A percentile compares a stretch with the other conserved stretches of the same genome.
Evolutionary conservation across 148 eudicot species (phyloP).

Genomic region (Fallopia convolvulus): DNA sequence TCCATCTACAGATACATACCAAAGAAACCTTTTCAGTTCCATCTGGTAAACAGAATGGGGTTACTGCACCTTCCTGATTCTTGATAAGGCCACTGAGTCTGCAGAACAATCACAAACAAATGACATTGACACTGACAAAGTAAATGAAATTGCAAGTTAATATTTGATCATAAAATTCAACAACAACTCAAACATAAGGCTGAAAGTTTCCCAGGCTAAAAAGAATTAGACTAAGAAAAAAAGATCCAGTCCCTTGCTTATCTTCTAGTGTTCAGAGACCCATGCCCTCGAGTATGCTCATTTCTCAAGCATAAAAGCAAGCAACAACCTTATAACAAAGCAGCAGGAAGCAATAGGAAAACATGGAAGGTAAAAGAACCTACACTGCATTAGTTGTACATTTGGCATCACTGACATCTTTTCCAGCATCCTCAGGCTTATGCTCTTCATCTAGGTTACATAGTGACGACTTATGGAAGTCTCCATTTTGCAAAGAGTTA

Average conservation of each 20-base stretch:
- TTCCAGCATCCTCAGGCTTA: conserved; percentile 18
- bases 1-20: background rate
- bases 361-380: conserved; percentile 6
- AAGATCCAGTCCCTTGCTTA: background rate
- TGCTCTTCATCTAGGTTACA: conserved; percentile 20
- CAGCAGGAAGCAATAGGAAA: background rate
- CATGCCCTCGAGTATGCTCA: background rate
- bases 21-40: conserved; percentile 44
- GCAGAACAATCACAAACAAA: conserved; percentile 16
- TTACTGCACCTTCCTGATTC: conserved; percentile 24
- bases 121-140: background rate
- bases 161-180: background rate
- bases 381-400: conserved; percentile 26
- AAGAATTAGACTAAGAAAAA: background rate
- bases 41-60: conserved; percentile 23
- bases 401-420: conserved; percentile 13
- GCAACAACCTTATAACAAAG: background rate
- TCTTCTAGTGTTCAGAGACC: background rate
- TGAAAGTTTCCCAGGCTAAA: background rate
- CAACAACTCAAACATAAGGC: background rate
- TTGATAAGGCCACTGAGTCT: conserved; percentile 28
- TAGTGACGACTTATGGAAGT: conserved; percentile 22
- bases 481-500: conserved; percentile 13
- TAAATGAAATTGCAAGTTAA: background rate
- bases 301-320: background rate